These are phyloP conservation scores for Trifolium dubium DNA, from an alignment of 306 rosid species.

Conservation along the genomic window DNA sequence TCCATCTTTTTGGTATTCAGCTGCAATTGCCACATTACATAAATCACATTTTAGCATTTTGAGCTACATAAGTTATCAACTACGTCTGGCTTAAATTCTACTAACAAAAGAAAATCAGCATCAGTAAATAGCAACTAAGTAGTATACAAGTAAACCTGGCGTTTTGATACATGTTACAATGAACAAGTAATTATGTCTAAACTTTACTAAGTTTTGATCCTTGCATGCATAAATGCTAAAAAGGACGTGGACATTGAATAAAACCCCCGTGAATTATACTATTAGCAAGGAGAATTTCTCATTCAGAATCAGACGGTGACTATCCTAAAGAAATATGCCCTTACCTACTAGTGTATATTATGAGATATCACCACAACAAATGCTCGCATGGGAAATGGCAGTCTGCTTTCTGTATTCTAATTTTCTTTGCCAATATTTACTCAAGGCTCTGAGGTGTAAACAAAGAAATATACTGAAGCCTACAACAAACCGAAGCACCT, in stretches of 20 bases:
- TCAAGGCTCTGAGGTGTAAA: not conserved
- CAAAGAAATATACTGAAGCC: constrained; percentile 7
- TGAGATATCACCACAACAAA: constrained; percentile 2
- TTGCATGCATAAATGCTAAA: constrained; percentile 11
- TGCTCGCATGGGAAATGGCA: not conserved
- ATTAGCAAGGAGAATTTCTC: constrained; percentile 3
- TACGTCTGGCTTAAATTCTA: not conserved
- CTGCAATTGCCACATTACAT: not conserved
- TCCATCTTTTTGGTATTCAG: not conserved
- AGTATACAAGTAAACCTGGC: constrained; percentile 7
- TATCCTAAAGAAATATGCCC: not conserved
- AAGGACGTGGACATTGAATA: not conserved
- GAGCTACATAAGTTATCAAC: not conserved
- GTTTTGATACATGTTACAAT: not conserved
- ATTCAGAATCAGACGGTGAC: constrained; percentile 19
- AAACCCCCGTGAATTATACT: constrained; percentile 1
- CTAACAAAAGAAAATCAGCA: constrained; percentile 6
- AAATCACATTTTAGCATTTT: not conserved
- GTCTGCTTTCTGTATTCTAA: not conserved
- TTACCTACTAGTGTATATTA: constrained; percentile 2
- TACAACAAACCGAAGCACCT: constrained; percentile 11
- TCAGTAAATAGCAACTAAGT: not conserved
- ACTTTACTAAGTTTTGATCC: constrained; percentile 20
- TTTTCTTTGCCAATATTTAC: not conserved
- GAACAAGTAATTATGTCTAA: constrained; percentile 5